These are phyloP conservation scores for Neofusicoccum sp. DNA, from an alignment of 2,329 filamentous ascomycete genomes.

Conservation along the genomic window DNA sequence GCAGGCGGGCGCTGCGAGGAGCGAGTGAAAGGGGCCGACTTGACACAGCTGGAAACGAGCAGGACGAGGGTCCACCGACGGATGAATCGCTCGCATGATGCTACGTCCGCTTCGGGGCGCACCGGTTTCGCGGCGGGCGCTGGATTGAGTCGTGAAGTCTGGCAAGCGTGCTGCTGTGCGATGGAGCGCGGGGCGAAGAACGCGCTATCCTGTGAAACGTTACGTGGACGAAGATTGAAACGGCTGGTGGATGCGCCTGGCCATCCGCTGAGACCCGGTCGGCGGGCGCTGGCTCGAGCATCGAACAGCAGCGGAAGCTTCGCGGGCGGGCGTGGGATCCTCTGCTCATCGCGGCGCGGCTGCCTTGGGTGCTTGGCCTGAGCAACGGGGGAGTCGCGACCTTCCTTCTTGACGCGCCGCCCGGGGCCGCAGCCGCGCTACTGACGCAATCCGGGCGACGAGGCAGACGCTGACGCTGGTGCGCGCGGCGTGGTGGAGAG, in stretches of 20 bases:
- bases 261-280: background rate
- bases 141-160: constrained; percentile 8
- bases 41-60: background rate
- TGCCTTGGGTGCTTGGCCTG: background rate
- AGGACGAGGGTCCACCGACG: background rate
- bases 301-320: background rate
- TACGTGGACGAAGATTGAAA: constrained; percentile 9
- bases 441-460: constrained; percentile 4
- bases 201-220: constrained; percentile 1
- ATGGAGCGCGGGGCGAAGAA: background rate
- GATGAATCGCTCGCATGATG: constrained; percentile 17
- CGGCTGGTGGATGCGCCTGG: constrained; percentile 1
- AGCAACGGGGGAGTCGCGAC: background rate
- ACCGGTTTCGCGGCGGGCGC: background rate
- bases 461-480: background rate
- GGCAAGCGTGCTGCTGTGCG: background rate
- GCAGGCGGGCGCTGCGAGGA: background rate
- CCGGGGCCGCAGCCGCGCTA: background rate
- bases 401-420: background rate
- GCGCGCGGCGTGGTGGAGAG: background rate
- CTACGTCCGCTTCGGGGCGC: constrained; percentile 6
- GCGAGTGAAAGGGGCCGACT: background rate
- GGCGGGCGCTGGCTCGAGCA: no score
- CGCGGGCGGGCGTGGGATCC: background rate
- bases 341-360: background rate